Base-by-base conservation (phyloP, 2,329 filamentous ascomycete species). In the Fusarium sp. region DNA sequence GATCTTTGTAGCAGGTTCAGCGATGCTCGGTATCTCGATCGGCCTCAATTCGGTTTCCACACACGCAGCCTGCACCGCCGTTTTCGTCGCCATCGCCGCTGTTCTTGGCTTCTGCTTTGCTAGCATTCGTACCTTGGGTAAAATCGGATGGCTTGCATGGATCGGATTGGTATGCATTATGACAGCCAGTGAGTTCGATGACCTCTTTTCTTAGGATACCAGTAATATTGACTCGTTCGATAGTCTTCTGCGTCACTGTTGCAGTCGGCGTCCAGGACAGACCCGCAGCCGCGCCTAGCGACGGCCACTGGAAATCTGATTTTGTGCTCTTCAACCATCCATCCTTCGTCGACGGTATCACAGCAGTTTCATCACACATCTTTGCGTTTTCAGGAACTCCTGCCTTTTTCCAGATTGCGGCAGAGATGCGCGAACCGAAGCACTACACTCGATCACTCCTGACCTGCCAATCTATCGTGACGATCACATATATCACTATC, bases 21-120 rank as follows among this genome's bases (percentile, higher is more conserved):
- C 62, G 8, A 73, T 73, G 71, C 42, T 73, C 6, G 74, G 82
- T n/a, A 71, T 78, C 4, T 83, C 80, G 0, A 83, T 82, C 33
- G 78, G 70, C 1, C 67, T 83, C 7, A 83, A 83, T 62, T 76
- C 81, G 5, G 64, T 83, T 5, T 82, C 81, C 0, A 63, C 72
- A 0, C 81, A 83, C 51, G 81, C 72, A 7, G 66, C 77, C 11
- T 82, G 81, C 64, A 83, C 81, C 5, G 80, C 80, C 2, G 68
- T 79, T 17, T 83, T 82, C 39, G 78, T 81, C 11, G 79, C 76
- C 8, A 74, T 82, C 2, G 78, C 79, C 15, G 73, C 72, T 38
- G 50, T 76, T 20, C 55, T 75, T 3, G 65, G 61, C 4, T 77
- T 80, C 55, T 69, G 63, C 3, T 72, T 82, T 11, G 73, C 77